Evolutionary conservation across 2,329 filamentous ascomycete species (phyloP).

Genomic region (Apiospora rasikravindrae): DNA sequence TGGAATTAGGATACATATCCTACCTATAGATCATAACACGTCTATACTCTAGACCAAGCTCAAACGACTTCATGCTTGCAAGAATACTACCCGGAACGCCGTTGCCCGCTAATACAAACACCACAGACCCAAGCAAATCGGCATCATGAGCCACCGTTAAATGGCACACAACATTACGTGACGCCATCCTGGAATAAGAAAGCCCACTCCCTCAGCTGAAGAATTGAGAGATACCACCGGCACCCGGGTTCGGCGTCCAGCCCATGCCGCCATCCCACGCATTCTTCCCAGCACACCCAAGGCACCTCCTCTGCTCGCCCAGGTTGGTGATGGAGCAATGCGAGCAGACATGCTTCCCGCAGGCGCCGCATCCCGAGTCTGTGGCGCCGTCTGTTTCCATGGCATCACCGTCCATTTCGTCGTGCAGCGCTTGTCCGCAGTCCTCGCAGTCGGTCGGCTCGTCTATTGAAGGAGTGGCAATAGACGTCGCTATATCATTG

Average conservation of each 20-base stretch:
- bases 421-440: constrained; percentile 46
- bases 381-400: constrained; percentile 42
- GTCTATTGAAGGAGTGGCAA: constrained; percentile 32
- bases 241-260: background rate
- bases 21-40: background rate
- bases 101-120: constrained; percentile 3
- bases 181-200: background rate
- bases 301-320: constrained; percentile 57
- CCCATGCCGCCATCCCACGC: background rate
- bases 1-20: background rate
- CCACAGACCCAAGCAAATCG: background rate
- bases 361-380: constrained; percentile 50
- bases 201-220: background rate
- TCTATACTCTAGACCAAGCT: background rate
- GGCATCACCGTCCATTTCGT: constrained; percentile 42
- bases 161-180: background rate
- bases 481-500: constrained; percentile 31
- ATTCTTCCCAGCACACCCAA: constrained; percentile 53
- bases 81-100: background rate
- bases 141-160: background rate
- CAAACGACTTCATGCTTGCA: background rate
- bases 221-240: background rate
- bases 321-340: constrained; percentile 65
- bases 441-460: constrained; percentile 56
- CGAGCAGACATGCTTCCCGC: constrained; percentile 62